A percentile compares a stretch with the other conserved stretches of the same genome.
Conservation (phyloP, 345 rosid genomes). For the Eucalyptus virginea region DNA sequence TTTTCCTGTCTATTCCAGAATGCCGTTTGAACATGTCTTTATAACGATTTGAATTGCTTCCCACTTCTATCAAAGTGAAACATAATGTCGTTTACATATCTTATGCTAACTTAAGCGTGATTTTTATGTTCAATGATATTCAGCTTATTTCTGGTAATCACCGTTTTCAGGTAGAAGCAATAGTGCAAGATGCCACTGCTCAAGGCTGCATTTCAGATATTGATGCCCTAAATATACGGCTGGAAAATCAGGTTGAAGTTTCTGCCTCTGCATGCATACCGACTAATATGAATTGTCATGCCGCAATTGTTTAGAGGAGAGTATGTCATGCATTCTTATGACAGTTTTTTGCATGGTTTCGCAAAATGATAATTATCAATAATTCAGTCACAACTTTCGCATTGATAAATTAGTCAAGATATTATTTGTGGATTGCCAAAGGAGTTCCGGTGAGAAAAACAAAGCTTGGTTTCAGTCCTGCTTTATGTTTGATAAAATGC, state of each 20-base stretch:
- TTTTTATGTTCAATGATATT: neutral
- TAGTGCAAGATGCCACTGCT: slow-evolving; percentile 57
- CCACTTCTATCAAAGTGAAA: neutral
- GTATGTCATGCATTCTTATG: neutral
- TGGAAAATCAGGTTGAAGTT: slow-evolving; percentile 62
- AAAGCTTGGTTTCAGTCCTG: neutral
- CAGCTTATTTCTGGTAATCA: neutral
- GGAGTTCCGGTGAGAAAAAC: neutral
- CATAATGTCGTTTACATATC: neutral
- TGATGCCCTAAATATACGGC: slow-evolving; percentile 57
- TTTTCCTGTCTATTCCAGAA: neutral
- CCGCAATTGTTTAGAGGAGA: neutral
- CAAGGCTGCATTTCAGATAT: slow-evolving; percentile 58
- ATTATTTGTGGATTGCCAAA: neutral
- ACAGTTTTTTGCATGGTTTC: neutral
- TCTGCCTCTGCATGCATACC: neutral
- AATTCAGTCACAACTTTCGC: neutral
- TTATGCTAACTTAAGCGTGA: neutral
- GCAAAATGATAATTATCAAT: neutral
- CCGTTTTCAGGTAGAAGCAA: slow-evolving; percentile 61
- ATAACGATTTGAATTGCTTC: neutral
- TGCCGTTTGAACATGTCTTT: neutral
- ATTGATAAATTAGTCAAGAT: neutral
- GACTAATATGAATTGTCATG: neutral
- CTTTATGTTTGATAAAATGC: neutral